Evolutionary conservation across 176 grass and related monocot genomes (phyloP).

Genomic region (Oryza longistaminata): DNA sequence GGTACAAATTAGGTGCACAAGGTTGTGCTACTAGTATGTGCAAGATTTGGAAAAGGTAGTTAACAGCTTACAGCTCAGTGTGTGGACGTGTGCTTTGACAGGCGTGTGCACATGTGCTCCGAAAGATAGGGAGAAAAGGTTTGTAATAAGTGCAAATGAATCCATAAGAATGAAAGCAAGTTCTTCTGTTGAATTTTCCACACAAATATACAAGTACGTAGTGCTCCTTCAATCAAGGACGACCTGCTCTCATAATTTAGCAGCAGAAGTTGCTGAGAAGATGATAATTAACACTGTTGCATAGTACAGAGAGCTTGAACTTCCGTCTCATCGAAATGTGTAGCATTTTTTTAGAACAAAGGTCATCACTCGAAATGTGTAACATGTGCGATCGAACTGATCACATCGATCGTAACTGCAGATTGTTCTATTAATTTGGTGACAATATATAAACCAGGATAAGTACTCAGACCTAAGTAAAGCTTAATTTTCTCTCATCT

Average conservation of each 20-base stretch:
- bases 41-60: neutral
- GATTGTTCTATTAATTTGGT: neutral
- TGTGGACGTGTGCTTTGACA: neutral
- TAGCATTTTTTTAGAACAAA: too few relatives aligned
- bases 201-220: neutral
- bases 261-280: neutral
- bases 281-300: neutral
- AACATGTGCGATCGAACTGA: slow-evolving; percentile 6
- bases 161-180: too few relatives aligned
- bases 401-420: neutral
- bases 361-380: too few relatives aligned
- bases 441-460: neutral
- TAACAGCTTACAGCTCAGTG: neutral
- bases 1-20: neutral
- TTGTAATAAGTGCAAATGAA: too few relatives aligned
- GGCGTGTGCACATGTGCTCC: neutral
- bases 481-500: neutral
- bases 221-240: too few relatives aligned
- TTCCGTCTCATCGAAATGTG: neutral
- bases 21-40: too few relatives aligned
- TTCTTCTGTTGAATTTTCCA: neutral
- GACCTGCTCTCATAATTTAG: neutral
- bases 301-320: too few relatives aligned
- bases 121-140: neutral
- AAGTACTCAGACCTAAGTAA: slow-evolving; percentile 13